Percentiles rank a stretch among this genome's conserved stretches.
Conservation (phyloP, 2,329 filamentous ascomycete species). For the Ambrosiella xylebori region DNA sequence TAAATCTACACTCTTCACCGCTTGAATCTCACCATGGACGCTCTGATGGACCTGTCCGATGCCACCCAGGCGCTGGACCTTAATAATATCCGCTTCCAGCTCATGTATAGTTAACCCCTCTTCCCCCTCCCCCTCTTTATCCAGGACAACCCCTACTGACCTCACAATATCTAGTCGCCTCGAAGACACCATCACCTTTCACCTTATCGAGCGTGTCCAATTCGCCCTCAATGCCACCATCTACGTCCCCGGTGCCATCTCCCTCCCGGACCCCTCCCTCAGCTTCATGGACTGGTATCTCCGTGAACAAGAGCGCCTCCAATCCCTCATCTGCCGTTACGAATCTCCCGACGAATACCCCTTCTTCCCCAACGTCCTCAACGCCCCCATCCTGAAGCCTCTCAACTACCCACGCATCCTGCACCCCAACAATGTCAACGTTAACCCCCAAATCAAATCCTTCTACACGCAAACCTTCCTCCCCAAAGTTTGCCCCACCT, state of each 20-base stretch:
- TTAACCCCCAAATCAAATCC: slow-evolving; percentile 72
- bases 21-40: slow-evolving; percentile 52
- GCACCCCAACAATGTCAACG: slow-evolving; percentile 74
- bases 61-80: slow-evolving; percentile 74
- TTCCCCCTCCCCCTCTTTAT: not conserved
- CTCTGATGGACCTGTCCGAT: slow-evolving; percentile 75
- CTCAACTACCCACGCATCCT: slow-evolving; percentile 79
- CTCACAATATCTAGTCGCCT: slow-evolving; percentile 49
- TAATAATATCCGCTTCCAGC: slow-evolving; percentile 77
- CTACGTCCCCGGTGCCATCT: slow-evolving; percentile 64
- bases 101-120: slow-evolving; percentile 50
- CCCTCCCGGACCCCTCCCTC: slow-evolving; percentile 53
- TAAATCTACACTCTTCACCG: not conserved
- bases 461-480: slow-evolving; percentile 74
- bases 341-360: slow-evolving; percentile 94
- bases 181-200: slow-evolving; percentile 94
- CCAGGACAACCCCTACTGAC: not conserved
- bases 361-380: slow-evolving; percentile 74
- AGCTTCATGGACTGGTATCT: slow-evolving; percentile 93
- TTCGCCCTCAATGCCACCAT: slow-evolving; percentile 84
- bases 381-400: slow-evolving; percentile 68
- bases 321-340: slow-evolving; percentile 86
- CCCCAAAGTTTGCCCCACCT: slow-evolving; percentile 64
- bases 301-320: slow-evolving; percentile 71
- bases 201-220: slow-evolving; percentile 94